Base-by-base conservation (phyloP, 2,329 filamentous ascomycete genomes). In the Aspergillus hiratsukae region DNA sequence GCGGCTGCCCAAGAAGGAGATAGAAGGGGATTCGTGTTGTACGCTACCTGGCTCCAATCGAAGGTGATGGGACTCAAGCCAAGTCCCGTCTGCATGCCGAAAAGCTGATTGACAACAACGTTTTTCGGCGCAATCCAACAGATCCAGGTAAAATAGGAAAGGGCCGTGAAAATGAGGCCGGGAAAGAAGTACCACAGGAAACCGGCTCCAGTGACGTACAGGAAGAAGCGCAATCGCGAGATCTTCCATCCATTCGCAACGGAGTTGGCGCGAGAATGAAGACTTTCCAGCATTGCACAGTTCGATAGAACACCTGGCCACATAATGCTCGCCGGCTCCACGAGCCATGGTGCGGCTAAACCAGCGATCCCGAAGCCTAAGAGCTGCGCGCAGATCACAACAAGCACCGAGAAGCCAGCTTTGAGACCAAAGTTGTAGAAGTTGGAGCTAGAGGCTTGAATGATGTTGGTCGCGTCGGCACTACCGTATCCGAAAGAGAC, bases 101-200 rank as follows among this genome's bases (percentile, higher is more conserved):
- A 80, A 1, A 80, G 62, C 49, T 79, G 77, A 51, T 79, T 80
- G 14, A 80, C 76, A 1, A 75, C 69, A 0, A 72, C 62, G 27
- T 81, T 79, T 50, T 78, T 73, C 0, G 77, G 79, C 0, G 73
- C 77, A 27, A 79, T 78, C 79, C 78, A 81, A 60, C 75, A 78
- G 21, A 78, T 75, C 75, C 74, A 80, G 10, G 72, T 73, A 55
- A 81, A 77, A 6, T 78, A 77, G 9, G 76, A 79, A 5, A 83
- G 69, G 0, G 74, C 76, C 50, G 77, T 79, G 63, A 76, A 81
- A 1, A 83, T 66, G 25, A 81, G 72, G 10, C 75, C 81, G 0
- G 80, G 81, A 37, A 84, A 76, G 73, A 79, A 83, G 63, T 84
- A 83, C 70, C 81, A 70, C 27, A 68, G 49, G 48, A 75, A 74